Base-by-base conservation (phyloP, 2,329 filamentous ascomycete species). In the Colletotrichum somersetense region DNA sequence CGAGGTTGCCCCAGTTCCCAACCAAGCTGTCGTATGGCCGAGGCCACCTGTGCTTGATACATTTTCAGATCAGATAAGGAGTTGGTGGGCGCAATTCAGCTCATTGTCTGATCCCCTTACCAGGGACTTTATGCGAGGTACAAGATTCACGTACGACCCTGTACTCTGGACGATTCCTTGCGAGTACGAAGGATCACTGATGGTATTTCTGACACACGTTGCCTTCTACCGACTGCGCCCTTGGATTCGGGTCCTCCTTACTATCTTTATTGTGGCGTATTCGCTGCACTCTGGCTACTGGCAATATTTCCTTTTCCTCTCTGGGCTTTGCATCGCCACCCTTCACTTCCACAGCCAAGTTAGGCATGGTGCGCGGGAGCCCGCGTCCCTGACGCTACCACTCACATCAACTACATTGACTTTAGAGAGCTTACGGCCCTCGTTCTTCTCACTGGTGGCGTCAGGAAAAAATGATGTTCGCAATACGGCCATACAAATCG, bases 91-190 rank as follows among this genome's bases (percentile, higher is more conserved):
- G 74, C 80, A 84, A 67, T 50, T 50, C 8, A 8, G 44, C 85
- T 87, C 81, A 85, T 82, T 88, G 71, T 74, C 88, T 42, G 83
- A 88, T 58, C 78, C 88, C 35, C 88, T 86, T 79, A 80, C 81
- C 69, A 88, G 85, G 85, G 80, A 83, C 67, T 80, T 62, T 7
- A 23, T 14, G 2, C 44, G 66, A 18, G 69, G 69, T 8, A 20
- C 48, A 12, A 46, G 14, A 2, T 72, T 58, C 33, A 81, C 78
- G 40, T 89, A 89, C 75, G 88, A 90, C 75, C 82, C 87, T 30
- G 89, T 90, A 72, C 79, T 90, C 23, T 91, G 89, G 89, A 90
- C 89, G 7, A 90, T 91, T 46, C 89, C 89, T 5, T 83, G 89
- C 57, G 89, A 91, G 77, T 89, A 88, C 75, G 83, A 86, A 69